Base-by-base conservation (phyloP, 179 eudicot genomes). In the Camellia oleifera region DNA sequence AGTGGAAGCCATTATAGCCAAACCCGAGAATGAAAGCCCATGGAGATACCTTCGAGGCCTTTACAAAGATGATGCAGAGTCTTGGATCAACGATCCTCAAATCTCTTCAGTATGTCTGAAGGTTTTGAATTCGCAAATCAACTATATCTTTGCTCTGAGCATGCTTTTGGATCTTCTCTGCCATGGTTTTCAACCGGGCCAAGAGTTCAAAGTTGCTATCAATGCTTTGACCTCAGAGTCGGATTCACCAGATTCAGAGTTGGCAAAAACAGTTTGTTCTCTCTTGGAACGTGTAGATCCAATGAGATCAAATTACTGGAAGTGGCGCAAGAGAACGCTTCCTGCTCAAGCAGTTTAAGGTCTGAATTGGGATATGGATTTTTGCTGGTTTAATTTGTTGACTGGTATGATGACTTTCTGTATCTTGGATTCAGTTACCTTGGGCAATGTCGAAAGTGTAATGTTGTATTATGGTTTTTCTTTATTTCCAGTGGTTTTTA, bases 11-110 rank as follows among this genome's bases (percentile, higher is more conserved):
- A 94, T 96, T 78, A 53, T 84, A 75, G 72, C 81, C 63, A 79
- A 82, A 50, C 99, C 99, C 0, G 93, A 91, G 79, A 96, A 96
- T 40, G 99, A 96, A 81, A 96, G 99, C 70, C 90, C 99, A 2
- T 96, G 99, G 99, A 86, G 96, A 81, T 96, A 94, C 86, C 98
- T 96, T 58, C 91, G 90, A 0, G 99, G 98, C 80, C 93, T 96
- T 40, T 92, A 83, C 91, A 91, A 89, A 78, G 84, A 87, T 5
- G 88, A 88, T 75, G 45, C 77, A 11, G 83, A 84, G 74, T 80
- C 92, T n/a, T 88, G 88, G 85, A 86, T 79, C 26, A 77, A 86
- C 5, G 92, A 94, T 79, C 89, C 91, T 53, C 88, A 86, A 69
- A 84, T 96, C 23, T 90, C 92, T 20, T 86, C 90, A 66, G 83